phyloP scores from a whole-genome alignment of 371 early-diverging fungal genomes.

The Choanephora cucurbitarum region DNA sequence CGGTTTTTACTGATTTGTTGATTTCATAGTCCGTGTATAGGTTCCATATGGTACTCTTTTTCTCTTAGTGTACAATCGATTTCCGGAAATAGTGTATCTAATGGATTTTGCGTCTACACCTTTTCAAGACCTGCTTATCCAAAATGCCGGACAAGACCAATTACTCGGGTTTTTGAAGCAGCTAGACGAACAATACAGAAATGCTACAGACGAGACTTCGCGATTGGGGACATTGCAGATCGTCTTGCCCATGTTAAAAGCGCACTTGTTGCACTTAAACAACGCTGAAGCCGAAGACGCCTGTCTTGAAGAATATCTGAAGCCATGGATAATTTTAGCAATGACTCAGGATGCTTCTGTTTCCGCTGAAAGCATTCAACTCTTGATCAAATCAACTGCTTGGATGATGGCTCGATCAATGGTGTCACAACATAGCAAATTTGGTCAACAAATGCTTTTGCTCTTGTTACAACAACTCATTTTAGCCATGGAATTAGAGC shows the following conservation, averaged over 20 bases:
- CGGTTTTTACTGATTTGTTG: no score
- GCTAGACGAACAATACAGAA: constrained; percentile 34
- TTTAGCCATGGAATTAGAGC: constrained; percentile 37
- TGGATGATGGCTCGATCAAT: constrained; percentile 34
- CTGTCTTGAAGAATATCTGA: constrained; percentile 24
- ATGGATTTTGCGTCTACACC: constrained; percentile 50
- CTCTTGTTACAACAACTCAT: constrained; percentile 33
- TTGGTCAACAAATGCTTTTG: constrained; percentile 24
- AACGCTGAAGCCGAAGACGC: constrained; percentile 21
- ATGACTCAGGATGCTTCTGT: constrained; percentile 43
- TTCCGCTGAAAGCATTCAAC: constrained; percentile 39
- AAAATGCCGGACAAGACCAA: constrained; percentile 38
- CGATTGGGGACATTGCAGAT: constrained; percentile 49
- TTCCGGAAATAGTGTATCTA: no score
- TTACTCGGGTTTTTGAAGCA: constrained; percentile 32
- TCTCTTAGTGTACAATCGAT: no score
- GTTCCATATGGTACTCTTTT: no score
- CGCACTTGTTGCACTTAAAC: constrained; percentile 29
- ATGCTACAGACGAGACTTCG: constrained; percentile 37
- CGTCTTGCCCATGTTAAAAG: constrained; percentile 42
- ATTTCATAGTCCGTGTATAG: no score
- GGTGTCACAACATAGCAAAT: constrained; percentile 4
- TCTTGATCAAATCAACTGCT: constrained; percentile 32
- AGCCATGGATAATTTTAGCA: constrained; percentile 31
- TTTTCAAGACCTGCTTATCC: constrained; percentile 35